Conservation (phyloP, 257 asterid species). For the Anisodus acutangulus region DNA sequence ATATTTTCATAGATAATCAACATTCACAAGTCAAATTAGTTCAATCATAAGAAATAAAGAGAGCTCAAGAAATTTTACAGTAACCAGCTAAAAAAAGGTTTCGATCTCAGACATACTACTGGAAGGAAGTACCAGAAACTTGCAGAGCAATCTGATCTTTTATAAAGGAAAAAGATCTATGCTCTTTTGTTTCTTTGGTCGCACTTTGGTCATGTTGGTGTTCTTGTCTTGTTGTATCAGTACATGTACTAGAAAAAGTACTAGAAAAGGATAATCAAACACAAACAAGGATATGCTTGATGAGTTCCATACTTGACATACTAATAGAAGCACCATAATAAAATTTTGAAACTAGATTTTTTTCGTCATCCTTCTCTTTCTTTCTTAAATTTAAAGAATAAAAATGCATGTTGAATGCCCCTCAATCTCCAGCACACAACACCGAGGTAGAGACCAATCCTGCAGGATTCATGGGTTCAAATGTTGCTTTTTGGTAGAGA, state of each 20-base stretch:
- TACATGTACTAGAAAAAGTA: background rate
- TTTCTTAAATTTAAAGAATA: background rate
- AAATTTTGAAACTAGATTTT: background rate
- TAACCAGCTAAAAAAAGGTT: background rate
- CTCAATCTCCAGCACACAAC: background rate
- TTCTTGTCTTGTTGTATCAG: background rate
- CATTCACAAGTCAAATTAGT: background rate
- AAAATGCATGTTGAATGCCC: background rate
- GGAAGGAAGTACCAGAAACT: conserved; percentile 15
- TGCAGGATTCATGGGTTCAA: background rate
- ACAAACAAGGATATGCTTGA: background rate
- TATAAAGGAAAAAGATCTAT: background rate
- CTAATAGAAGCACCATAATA: background rate
- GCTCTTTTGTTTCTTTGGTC: background rate
- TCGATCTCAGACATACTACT: background rate
- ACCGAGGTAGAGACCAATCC: background rate
- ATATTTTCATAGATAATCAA: background rate
- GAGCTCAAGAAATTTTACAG: background rate
- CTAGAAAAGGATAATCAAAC: background rate
- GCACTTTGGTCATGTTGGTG: background rate
- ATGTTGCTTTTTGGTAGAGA: conserved; percentile 9
- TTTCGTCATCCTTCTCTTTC: background rate
- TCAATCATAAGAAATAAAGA: background rate
- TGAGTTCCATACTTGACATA: background rate
- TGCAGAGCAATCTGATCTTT: background rate